A percentile compares a stretch with the other conserved stretches of the same genome.
These are phyloP conservation scores for Beauveria sp. DNA, from an alignment of 2,329 filamentous ascomycete species.

Conservation along the genomic window DNA sequence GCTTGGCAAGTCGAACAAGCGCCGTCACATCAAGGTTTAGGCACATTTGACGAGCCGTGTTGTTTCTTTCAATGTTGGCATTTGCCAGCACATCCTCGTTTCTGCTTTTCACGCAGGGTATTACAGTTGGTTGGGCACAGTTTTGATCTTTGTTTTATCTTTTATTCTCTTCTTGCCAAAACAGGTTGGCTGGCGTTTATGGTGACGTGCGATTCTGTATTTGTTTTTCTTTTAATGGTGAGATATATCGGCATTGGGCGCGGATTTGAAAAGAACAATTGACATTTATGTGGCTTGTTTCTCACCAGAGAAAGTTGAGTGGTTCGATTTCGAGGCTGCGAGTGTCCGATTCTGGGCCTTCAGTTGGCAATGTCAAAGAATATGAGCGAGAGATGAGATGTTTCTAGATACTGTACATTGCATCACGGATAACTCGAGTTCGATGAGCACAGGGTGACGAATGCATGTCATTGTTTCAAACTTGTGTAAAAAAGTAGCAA, in stretches of 20 bases:
- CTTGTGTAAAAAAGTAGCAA: not conserved
- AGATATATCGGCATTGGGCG: slow-evolving; percentile 4
- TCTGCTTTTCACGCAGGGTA: slow-evolving; percentile 11
- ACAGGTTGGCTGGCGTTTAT: slow-evolving; percentile 10
- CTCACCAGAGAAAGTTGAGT: not conserved
- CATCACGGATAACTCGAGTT: not conserved
- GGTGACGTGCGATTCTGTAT: slow-evolving; percentile 1
- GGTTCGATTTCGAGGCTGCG: not conserved
- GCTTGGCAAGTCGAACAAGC: not conserved
- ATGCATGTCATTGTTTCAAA: no score
- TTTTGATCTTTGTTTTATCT: slow-evolving; percentile 11
- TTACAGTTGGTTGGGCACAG: slow-evolving; percentile 10
- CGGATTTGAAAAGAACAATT: not conserved
- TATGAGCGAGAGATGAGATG: not conserved
- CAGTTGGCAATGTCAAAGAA: not conserved
- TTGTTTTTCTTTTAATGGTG: slow-evolving; percentile 3
- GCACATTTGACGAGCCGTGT: slow-evolving; percentile 10
- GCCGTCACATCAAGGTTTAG: not conserved
- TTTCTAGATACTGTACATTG: slow-evolving; percentile 5
- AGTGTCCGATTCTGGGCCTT: not conserved
- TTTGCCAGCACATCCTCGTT: slow-evolving; percentile 13
- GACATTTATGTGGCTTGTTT: not conserved
- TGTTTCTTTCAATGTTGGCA: slow-evolving; percentile 11
- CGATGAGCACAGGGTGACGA: no score
- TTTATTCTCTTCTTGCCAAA: slow-evolving; percentile 5